Evolutionary conservation across 305 asterid species (phyloP).

Genomic region (Coffea humblotiana): DNA sequence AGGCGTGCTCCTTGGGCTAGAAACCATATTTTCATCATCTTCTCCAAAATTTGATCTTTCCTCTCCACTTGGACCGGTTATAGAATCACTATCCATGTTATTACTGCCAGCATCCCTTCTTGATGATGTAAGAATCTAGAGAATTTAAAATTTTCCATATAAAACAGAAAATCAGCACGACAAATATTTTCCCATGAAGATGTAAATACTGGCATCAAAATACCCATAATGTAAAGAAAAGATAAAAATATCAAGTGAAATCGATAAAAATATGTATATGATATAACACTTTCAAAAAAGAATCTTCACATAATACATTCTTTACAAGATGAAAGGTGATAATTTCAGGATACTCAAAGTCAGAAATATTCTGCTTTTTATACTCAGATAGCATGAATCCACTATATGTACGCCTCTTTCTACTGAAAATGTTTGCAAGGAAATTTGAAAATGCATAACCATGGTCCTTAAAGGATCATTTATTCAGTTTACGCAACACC

Average conservation of each 20-base stretch:
- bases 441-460: background rate
- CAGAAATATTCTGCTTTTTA: background rate
- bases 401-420: background rate
- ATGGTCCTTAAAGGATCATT: background rate
- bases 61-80: conserved; percentile 63
- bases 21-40: conserved; percentile 96
- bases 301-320: background rate
- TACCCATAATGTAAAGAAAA: background rate
- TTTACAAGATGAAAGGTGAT: conserved; percentile 4
- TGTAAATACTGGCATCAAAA: background rate
- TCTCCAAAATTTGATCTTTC: conserved; percentile 52
- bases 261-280: background rate
- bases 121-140: conserved; percentile 81
- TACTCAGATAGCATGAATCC: background rate
- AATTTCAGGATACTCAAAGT: background rate
- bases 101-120: conserved; percentile 48
- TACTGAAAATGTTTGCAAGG: background rate
- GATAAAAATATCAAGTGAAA: background rate
- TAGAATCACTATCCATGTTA: conserved; percentile 52
- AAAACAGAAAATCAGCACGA: background rate
- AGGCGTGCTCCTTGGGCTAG: conserved; percentile 53
- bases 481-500: background rate
- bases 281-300: background rate
- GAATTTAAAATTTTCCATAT: conserved; percentile 18
- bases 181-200: conserved; percentile 1